These are phyloP conservation scores for Phytophthora foliorum DNA, from an alignment of 352 stramenopile species.

Conservation along the genomic window DNA sequence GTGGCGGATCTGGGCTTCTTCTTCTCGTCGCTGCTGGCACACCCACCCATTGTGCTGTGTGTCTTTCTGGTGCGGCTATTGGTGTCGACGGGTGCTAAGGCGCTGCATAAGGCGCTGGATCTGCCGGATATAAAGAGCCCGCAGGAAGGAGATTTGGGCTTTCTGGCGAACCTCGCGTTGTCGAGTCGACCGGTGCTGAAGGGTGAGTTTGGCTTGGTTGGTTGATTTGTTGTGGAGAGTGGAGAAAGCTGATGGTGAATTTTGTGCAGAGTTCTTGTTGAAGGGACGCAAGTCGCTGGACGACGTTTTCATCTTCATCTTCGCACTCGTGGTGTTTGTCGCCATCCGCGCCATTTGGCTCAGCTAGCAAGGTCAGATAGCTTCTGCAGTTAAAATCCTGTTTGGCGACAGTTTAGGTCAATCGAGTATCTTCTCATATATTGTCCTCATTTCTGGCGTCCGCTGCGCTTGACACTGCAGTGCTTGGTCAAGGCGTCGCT, in stretches of 20 bases:
- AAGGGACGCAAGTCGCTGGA: slow-evolving; percentile 77
- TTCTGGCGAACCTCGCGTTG: slow-evolving; percentile 68
- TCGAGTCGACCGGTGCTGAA: slow-evolving; percentile 72
- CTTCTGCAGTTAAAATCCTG: slow-evolving; percentile 1
- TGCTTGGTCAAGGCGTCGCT: slow-evolving; percentile 9
- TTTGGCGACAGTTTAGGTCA: slow-evolving; percentile 18
- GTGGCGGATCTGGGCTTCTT: slow-evolving; percentile 61
- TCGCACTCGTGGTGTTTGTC: slow-evolving; percentile 61
- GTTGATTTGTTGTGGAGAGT: background rate
- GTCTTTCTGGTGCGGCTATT: slow-evolving; percentile 71
- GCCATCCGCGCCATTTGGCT: slow-evolving; percentile 58
- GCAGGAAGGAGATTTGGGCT: slow-evolving; percentile 73
- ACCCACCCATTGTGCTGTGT: slow-evolving; percentile 73
- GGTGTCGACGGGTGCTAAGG: slow-evolving; percentile 48
- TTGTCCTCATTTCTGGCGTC: background rate
- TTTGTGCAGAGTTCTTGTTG: slow-evolving; percentile 59
- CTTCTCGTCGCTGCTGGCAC: slow-evolving; percentile 57
- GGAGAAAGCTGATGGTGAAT: slow-evolving; percentile 6
- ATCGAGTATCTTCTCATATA: slow-evolving; percentile 10
- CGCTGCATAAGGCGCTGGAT: slow-evolving; percentile 49
- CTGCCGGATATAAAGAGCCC: slow-evolving; percentile 73
- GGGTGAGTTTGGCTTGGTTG: slow-evolving; percentile 38
- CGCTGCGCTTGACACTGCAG: too few relatives aligned
- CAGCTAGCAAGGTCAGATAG: slow-evolving; percentile 26
- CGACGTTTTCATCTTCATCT: slow-evolving; percentile 84